phyloP scores from a whole-genome alignment of 1,139 yeast species.

The Yamadazyma pseudoaaseri region DNA sequence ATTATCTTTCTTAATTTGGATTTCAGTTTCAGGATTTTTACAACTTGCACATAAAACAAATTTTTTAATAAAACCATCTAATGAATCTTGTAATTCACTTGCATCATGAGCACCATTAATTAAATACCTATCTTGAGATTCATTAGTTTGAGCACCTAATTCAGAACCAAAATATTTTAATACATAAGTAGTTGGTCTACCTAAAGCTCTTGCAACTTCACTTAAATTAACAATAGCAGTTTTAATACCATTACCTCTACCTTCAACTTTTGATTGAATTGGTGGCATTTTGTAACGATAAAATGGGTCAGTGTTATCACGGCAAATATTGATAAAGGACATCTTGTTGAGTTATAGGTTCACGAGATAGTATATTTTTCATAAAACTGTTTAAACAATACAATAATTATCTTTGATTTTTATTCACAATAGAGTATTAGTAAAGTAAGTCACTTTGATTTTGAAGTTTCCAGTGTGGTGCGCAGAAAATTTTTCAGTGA shows the following conservation, averaged over 20 bases:
- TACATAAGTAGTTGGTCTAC: slow-evolving; percentile 88
- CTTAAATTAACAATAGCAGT: slow-evolving; percentile 88
- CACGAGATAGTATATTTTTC: slow-evolving; percentile 8
- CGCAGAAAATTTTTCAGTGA: no score
- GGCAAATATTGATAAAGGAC: slow-evolving; percentile 91
- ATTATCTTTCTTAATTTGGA: slow-evolving; percentile 72
- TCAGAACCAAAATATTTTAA: slow-evolving; percentile 95
- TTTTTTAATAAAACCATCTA: slow-evolving; percentile 91
- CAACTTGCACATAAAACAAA: slow-evolving; percentile 94
- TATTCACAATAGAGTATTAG: no score
- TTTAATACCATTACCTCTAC: slow-evolving; percentile 98
- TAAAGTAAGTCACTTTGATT: no score
- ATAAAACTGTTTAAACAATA: slow-evolving; percentile 5
- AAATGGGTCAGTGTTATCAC: slow-evolving; percentile 97
- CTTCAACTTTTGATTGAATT: slow-evolving; percentile 95
- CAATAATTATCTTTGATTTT: no score
- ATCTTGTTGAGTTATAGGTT: slow-evolving; percentile 34
- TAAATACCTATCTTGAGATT: slow-evolving; percentile 78
- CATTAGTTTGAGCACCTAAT: slow-evolving; percentile 94
- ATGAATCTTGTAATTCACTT: slow-evolving; percentile 83
- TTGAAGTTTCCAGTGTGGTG: no score
- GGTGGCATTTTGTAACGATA: slow-evolving; percentile 99
- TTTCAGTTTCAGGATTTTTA: slow-evolving; percentile 97
- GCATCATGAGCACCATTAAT: slow-evolving; percentile 97
- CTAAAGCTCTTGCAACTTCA: slow-evolving; percentile 93